Base-by-base conservation (phyloP, 2,329 filamentous ascomycete species). In the Ilyonectria sp. region DNA sequence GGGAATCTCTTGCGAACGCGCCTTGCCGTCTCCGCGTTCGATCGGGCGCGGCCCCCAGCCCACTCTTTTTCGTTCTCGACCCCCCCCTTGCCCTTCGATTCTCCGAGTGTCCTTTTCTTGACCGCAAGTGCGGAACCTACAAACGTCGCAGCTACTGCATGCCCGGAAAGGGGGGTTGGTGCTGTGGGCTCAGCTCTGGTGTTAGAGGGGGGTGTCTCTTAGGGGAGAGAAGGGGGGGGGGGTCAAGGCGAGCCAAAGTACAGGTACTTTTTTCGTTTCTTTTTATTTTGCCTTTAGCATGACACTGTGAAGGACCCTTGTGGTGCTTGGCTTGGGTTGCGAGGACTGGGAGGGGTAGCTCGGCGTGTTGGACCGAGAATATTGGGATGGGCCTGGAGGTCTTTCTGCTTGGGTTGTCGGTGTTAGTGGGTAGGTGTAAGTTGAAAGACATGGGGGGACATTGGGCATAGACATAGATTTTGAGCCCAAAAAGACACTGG, bases 1-100 rank as follows among this genome's bases (percentile, higher is more conserved):
- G 50, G 26, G 54, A 31, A 64, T 37, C 47, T 56, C 29, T 50
- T 50, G 60, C 33, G 44, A 63, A 63, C 53, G 37, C 31, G 59
- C 21, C 53, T 23, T 21, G 19, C 26, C n/a, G 50, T 53, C 29
- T 55, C 50, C 59, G 50, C 29, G 40, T 56, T 53, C 52, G 57
- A 60, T 43, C 47, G 35, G 10, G 33, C 19, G 21, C 31, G 52
- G 23, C 15, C 35, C 31, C 53, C 35, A 17, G 47, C 19, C 43
- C n/a, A 15, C 31, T 33, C 33, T 40, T 35, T 37, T 31, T 53
- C n/a, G 40, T 47, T 63, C 44, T 56, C 52, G 40, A 46, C 53
- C 52, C 44, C 60, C 35, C 21, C 43, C 15, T 50, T 57, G 31
- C 19, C 23, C 17, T 31, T 37, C 44, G 35, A 33, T 17, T 37